A percentile compares a stretch with the other conserved stretches of the same genome.
phyloP scores from a whole-genome alignment of 2,329 filamentous ascomycete genomes.

The Penicillium sp. region DNA sequence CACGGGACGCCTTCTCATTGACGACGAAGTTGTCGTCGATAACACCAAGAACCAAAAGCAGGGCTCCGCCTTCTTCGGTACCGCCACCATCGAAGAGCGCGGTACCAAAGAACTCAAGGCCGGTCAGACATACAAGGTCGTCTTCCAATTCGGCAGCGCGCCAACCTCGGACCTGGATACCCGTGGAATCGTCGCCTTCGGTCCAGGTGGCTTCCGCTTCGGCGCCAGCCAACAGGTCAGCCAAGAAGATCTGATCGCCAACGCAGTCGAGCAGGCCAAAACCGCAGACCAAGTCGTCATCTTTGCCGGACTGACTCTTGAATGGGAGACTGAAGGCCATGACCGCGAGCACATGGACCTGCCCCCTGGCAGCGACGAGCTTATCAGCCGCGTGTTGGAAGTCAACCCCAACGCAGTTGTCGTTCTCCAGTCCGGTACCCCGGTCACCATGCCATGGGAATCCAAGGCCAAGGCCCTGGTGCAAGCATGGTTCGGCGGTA shows the following conservation, averaged over 20 bases:
- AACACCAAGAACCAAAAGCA: constrained; percentile 65
- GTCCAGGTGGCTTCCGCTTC: constrained; percentile 63
- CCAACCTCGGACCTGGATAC: constrained; percentile 60
- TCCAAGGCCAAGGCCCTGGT: constrained; percentile 58
- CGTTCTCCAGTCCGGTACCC: constrained; percentile 76
- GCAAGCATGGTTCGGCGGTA: constrained; percentile 85
- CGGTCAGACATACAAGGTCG: constrained; percentile 60
- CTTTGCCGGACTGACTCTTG: constrained; percentile 74
- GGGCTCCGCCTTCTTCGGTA: constrained; percentile 67
- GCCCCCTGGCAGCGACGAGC: constrained; percentile 56
- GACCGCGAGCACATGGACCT: constrained; percentile 61
- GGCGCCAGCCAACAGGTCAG: constrained; percentile 63
- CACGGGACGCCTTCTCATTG: constrained; percentile 65
- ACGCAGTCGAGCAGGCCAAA: constrained; percentile 68
- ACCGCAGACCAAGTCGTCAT: constrained; percentile 76
- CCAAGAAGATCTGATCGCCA: constrained; percentile 60
- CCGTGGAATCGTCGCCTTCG: constrained; percentile 52
- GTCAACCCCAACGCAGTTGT: constrained; percentile 71
- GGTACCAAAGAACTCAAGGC: constrained; percentile 60
- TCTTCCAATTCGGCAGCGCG: constrained; percentile 62
- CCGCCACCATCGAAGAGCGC: constrained; percentile 64
- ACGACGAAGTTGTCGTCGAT: constrained; percentile 65
- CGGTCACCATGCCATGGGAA: constrained; percentile 56
- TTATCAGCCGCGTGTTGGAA: constrained; percentile 65
- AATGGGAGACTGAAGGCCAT: constrained; percentile 79